Evolutionary conservation across 371 early-diverging fungal genomes (phyloP), one percentile per base, ranked within the genome.

Genomic region (Mucor mucedo): DNA sequence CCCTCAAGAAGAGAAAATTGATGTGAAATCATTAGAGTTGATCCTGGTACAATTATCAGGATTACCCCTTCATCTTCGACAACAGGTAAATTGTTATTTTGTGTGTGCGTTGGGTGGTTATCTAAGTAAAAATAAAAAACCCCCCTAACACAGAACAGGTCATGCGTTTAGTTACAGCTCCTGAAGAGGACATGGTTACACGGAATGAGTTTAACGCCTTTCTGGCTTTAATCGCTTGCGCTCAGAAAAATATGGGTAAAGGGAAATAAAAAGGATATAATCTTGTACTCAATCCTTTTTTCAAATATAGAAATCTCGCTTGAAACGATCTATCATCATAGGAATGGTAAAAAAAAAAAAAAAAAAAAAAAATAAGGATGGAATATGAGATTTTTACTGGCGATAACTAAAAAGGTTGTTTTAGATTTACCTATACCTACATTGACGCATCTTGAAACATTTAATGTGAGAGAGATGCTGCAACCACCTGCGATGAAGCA

Each of bases 201-300:
- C 85, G 80, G 32, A 76, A 82, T 45, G 91, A 89, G 71, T 90
- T 91, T 67, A 86, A 90, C 59, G 75, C 87, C 47, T 87, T 87
- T 3, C 66, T 91, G 47, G 91, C 91, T 1, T 74, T 92, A 42
- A 72, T 87, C 3, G 90, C 87, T 27, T 79, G 91, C 63, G 91
- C 90, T 5, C 93, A 93, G 69, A 89, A 91, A 67, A 87, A 88
- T 72, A 89, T 91, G 86, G 84, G 88, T 74, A 84, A 75, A 41
- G 47, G 60, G 11, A 49, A 52, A 4, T 28, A 33, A 10, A 3
- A 14, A 59, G 27, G 13, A 3, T 29, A 49, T 13, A 32, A 5
- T 7, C 30, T 27, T 21, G 11, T 4, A 6, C n/a, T n/a, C n/a
- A 13, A 6, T 42, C 8, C 16, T 41, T 27, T 27, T 2, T 27